Conservation (phyloP, 352 stramenopile genomes). For the Pythium utonaiense region DNA sequence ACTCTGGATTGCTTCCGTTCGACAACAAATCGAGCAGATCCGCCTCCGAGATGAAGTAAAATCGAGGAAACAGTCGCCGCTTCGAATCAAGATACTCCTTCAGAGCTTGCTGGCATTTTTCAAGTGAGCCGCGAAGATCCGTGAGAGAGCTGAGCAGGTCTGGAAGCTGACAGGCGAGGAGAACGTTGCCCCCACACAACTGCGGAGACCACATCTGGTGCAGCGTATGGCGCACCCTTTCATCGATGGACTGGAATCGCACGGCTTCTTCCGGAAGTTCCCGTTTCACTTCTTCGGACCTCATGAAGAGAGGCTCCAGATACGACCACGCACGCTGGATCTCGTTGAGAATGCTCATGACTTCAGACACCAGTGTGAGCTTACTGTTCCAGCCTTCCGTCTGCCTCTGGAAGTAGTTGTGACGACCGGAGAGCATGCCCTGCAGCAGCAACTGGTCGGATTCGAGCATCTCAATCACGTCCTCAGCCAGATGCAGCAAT, state of each 20-base stretch:
- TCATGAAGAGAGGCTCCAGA: constrained; percentile 93
- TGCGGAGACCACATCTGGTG: constrained; percentile 69
- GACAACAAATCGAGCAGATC: constrained; percentile 94
- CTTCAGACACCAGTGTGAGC: constrained; percentile 79
- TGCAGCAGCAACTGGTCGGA: constrained; percentile 94
- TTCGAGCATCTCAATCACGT: constrained; percentile 93
- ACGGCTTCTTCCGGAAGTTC: constrained; percentile 90
- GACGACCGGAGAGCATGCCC: constrained; percentile 82
- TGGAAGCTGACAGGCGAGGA: constrained; percentile 78
- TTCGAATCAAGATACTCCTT: constrained; percentile 95
- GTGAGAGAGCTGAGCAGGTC: constrained; percentile 73
- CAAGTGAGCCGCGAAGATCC: constrained; percentile 72
- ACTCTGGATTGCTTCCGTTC: constrained; percentile 86
- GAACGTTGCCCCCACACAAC: constrained; percentile 58
- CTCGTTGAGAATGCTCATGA: constrained; percentile 83
- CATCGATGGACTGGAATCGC: constrained; percentile 88
- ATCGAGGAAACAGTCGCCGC: constrained; percentile 89
- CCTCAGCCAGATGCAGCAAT: constrained; percentile 87
- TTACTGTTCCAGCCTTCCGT: constrained; percentile 53
- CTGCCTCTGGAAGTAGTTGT: constrained; percentile 67
- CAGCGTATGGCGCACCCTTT: constrained; percentile 64
- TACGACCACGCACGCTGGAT: constrained; percentile 96
- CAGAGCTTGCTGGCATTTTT: constrained; percentile 92
- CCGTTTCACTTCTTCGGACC: constrained; percentile 92
- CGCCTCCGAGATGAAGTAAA: constrained; percentile 95